Conservation (phyloP, 257 asterid species). For the Cruciata laevipes region DNA sequence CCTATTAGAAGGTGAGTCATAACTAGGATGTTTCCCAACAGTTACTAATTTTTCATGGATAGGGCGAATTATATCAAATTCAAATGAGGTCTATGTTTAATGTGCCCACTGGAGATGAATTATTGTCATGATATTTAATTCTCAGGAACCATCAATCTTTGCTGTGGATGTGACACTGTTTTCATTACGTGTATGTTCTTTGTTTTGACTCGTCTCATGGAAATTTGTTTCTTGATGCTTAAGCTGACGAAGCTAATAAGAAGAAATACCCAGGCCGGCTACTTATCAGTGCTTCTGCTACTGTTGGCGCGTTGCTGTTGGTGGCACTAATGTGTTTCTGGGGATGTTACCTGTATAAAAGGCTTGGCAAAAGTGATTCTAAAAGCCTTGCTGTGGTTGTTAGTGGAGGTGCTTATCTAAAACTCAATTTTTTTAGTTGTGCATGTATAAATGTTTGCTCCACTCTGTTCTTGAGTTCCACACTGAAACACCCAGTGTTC, state of each 20-base stretch:
- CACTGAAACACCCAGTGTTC: background rate
- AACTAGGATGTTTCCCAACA: background rate
- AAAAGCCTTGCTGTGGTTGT: conserved; percentile 74
- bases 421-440: conserved; percentile 12
- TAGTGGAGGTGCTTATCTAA: conserved; percentile 61
- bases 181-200: background rate
- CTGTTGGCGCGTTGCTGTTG: conserved; percentile 85
- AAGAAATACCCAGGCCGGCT: conserved; percentile 73
- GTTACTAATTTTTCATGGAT: background rate
- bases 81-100: background rate
- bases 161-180: background rate
- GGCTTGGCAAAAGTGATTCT: conserved; percentile 66
- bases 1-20: background rate
- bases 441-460: background rate
- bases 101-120: background rate
- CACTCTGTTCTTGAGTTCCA: conserved; percentile 13
- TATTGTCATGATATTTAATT: background rate
- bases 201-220: conserved; percentile 10
- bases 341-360: conserved; percentile 83
- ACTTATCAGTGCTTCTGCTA: conserved; percentile 84
- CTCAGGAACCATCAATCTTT: background rate
- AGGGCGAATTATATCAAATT: background rate
- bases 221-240: conserved; percentile 22
- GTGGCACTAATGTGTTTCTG: conserved; percentile 96
- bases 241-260: conserved; percentile 57